Evolutionary conservation across 768 basidiomycete genomes (phyloP).

Genomic region (Hemileccinum rubropunctum): DNA sequence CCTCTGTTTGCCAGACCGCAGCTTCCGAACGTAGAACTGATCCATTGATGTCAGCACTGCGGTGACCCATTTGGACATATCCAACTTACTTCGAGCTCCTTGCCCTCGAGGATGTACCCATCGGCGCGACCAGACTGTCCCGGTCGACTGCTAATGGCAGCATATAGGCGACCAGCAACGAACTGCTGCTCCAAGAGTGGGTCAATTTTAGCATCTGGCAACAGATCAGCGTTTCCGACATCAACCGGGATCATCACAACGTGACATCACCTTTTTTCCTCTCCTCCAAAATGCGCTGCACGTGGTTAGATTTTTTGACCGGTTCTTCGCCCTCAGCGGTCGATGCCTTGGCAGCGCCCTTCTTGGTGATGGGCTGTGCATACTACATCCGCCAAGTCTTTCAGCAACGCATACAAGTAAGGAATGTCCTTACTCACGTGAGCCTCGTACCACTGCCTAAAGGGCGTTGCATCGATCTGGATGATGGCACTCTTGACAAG

Average conservation of each 20-base stretch:
- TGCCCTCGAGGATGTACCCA: constrained; percentile 97
- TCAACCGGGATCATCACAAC: constrained; percentile 2
- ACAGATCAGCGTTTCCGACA: constrained; percentile 15
- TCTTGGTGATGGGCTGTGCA: constrained; percentile 92
- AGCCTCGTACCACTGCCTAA: constrained; percentile 99
- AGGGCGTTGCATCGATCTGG: constrained; percentile 97
- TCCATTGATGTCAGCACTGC: constrained; percentile 23
- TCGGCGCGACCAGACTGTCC: constrained; percentile 96
- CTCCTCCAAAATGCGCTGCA: constrained; percentile 81
- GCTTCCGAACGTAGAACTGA: constrained; percentile 92
- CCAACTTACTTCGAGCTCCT: constrained; percentile 85
- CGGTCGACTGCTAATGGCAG: constrained; percentile 89
- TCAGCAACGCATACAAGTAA: constrained; percentile 1
- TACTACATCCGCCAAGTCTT: constrained; percentile 52
- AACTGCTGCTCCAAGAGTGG: constrained; percentile 87
- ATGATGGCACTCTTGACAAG: constrained; percentile 96
- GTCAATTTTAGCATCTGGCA: constrained; percentile 85
- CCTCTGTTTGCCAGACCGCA: constrained; percentile 94
- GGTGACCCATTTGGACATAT: background rate
- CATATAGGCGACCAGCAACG: constrained; percentile 93
- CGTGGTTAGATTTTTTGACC: constrained; percentile 88
- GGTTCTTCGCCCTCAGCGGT: constrained; percentile 44
- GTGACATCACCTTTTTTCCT: constrained; percentile 76
- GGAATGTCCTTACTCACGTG: constrained; percentile 61
- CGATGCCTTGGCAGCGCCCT: constrained; percentile 57